Evolutionary conservation across 2,329 filamentous ascomycete genomes (phyloP).

Genomic region (Epichloe amarillans): DNA sequence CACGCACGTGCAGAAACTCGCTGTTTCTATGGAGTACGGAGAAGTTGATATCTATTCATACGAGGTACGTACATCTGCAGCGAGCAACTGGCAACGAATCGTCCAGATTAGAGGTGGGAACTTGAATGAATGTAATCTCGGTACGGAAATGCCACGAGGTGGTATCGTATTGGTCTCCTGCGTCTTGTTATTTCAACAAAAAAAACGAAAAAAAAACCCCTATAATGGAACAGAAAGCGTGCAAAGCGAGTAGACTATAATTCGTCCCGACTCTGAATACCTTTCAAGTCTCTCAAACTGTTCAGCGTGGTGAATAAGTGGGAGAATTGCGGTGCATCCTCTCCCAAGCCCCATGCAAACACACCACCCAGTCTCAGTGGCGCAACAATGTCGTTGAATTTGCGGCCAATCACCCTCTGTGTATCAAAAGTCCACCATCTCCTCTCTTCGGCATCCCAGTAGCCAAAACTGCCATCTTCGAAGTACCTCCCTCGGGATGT

Average conservation of each 20-base stretch:
- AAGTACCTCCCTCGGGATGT: constrained; percentile 33
- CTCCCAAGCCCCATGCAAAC: constrained; percentile 63
- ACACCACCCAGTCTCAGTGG: constrained; percentile 49
- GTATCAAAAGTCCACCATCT: constrained; percentile 69
- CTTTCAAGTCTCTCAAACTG: constrained; percentile 9
- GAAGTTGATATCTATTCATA: too few species aligned
- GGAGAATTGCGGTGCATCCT: constrained; percentile 40
- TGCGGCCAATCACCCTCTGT: constrained; percentile 41
- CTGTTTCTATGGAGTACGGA: too few species aligned
- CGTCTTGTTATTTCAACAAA: too few species aligned
- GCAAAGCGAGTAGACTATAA: constrained; percentile 10
- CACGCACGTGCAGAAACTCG: too few species aligned
- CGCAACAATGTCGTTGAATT: constrained; percentile 47
- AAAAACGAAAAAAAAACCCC: too few species aligned
- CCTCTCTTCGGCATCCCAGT: constrained; percentile 44
- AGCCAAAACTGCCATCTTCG: constrained; percentile 55
- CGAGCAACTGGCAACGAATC: too few species aligned
- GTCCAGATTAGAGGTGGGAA: too few species aligned
- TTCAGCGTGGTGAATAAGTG: constrained; percentile 24
- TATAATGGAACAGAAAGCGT: too few species aligned
- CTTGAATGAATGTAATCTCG: too few species aligned
- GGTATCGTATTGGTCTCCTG: too few species aligned
- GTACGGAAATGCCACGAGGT: too few species aligned
- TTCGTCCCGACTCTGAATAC: constrained; percentile 13
- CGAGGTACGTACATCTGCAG: too few species aligned